Base-by-base conservation (phyloP, 225 moss, liverwort and hornwort genomes). In the Climacium dendroides region DNA sequence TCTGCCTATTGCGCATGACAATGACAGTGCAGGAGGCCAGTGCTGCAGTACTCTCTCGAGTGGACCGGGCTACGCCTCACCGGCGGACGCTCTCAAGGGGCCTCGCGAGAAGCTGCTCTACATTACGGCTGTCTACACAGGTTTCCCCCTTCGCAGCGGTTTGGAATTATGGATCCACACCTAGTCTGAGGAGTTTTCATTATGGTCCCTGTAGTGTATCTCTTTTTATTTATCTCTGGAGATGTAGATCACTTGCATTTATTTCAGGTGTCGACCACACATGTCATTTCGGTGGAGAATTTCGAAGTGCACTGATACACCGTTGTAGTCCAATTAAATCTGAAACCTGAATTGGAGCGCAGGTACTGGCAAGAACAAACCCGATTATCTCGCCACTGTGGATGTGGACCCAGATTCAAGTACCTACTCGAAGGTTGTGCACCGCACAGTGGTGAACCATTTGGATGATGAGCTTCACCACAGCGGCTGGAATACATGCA, bases 401-500 rank as follows among this genome's bases (percentile, higher is more conserved):
- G 98, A 99, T 87, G 98, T 96, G 64, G 95, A 99, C 74, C 90
- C 93, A 39, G 92, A 95, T 28, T 97, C 98, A 32, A 91, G 90
- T 11, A 94, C 94, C 28, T 99, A 91, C 72, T 93, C 97, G 39
- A 91, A 94, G 91, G 93, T 99, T 88, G 88, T 99, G 52, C 94
- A 99, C 84, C 95, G 98, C 54, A 92, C 96, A 60, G 90, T 94
- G 12, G 97, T 96, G 75, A 92, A 85, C n/a, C 91, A 99, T 79
- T 82, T 99, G 86, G 87, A 91, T 84, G 98, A 99, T 86, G 98
- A 99, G 78, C 91, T 99, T 86, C 98, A 99, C 87, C 98, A 99
- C 91, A 97, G 96, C 87, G 98, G 98, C 53, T 99, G 98, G 97
- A 99, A 99, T 80, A 94, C 98, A 22, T 99, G 98, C 92, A 99